These are phyloP conservation scores for Chenopodium quinoa DNA, from an alignment of 148 eudicot species.

Conservation along the genomic window DNA sequence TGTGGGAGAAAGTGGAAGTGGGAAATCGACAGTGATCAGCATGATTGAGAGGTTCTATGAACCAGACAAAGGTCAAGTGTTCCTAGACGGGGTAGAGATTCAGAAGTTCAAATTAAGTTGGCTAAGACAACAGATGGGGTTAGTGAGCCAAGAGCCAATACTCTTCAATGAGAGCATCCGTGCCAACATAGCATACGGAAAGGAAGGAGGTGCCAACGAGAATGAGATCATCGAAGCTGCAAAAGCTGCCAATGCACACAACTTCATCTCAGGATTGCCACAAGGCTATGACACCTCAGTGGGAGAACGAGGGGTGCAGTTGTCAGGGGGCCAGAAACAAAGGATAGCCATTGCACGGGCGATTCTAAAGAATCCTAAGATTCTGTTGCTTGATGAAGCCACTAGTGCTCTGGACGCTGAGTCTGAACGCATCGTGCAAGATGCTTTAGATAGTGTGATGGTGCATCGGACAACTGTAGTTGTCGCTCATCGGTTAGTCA, in stretches of 20 bases:
- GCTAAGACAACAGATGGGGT: conserved; percentile 86
- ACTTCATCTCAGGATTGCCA: conserved; percentile 67
- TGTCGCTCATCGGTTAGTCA: conserved; percentile 70
- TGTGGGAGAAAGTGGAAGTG: conserved; percentile 90
- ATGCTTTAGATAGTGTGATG: conserved; percentile 71
- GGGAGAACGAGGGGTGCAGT: conserved; percentile 75
- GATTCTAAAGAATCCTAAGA: conserved; percentile 63
- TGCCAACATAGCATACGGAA: conserved; percentile 76
- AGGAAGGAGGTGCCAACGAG: conserved; percentile 43
- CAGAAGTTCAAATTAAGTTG: conserved; percentile 55
- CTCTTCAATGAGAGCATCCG: conserved; percentile 80
- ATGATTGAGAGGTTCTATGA: conserved; percentile 79
- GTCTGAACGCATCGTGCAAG: conserved; percentile 75
- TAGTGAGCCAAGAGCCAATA: conserved; percentile 84
- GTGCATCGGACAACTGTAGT: conserved; percentile 70
- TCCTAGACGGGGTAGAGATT: conserved; percentile 58
- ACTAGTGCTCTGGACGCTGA: conserved; percentile 86
- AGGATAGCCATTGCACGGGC: conserved; percentile 80
- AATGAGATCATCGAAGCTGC: conserved; percentile 69
- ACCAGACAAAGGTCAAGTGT: conserved; percentile 53
- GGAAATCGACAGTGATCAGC: conserved; percentile 73
- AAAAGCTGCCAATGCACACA: conserved; percentile 67
- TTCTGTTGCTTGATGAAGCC: conserved; percentile 76
- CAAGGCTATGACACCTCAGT: conserved; percentile 69
- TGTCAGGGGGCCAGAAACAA: conserved; percentile 88